Evolutionary conservation across 1,139 yeast genomes (phyloP), one percentile per base, ranked within the genome.

Genomic region (Tardiomyces blankii): DNA sequence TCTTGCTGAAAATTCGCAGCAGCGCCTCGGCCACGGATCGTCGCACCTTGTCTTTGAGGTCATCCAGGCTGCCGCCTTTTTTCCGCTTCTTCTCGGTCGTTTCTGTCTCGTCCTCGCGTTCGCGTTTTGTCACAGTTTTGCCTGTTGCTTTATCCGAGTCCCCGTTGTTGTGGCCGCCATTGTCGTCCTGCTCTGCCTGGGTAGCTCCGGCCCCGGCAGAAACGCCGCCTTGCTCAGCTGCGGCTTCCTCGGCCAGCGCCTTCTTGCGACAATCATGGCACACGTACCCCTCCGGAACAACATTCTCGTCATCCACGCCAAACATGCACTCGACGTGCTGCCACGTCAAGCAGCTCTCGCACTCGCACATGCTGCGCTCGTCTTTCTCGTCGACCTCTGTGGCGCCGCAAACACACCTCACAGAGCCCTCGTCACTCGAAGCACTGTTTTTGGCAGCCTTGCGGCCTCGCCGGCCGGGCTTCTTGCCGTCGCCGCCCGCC

Each of bases 281-380:
- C 25, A 55, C 52, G 56, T 79, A 79, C 28, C 61, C 60, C 9
- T 72, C 70, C 1, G 81, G 79, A 1, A 72, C 57, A 30, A 60
- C 63, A 4, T 60, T 58, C 43, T 63, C 65, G 46, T 63, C 65
- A 18, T 63, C 61, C 55, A 72, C 63, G 42, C 73, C 79, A 42
- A 84, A 75, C 75, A 84, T 75, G 63, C 96, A 87, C 46, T 64
- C 68, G 33, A 80, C 77, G 61, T 87, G 96, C 60, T 87, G 96
- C 96, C 96, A 87, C 12, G 87, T 78, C 46, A 73, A 64, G 61
- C 96, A 87, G 19, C 66, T 58, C 46, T 83, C 95, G 64, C 96
- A 87, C 58, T 82, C 85, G 32, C 83, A 77, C 89, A 85, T 83
- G 33, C 74, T 71, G 6, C 84, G 79, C 19, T 74, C 71, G 18